A percentile compares a stretch with the other conserved stretches of the same genome.
Evolutionary conservation across 163 green algal genomes (phyloP).

Genomic region (Chlorella variabilis): DNA sequence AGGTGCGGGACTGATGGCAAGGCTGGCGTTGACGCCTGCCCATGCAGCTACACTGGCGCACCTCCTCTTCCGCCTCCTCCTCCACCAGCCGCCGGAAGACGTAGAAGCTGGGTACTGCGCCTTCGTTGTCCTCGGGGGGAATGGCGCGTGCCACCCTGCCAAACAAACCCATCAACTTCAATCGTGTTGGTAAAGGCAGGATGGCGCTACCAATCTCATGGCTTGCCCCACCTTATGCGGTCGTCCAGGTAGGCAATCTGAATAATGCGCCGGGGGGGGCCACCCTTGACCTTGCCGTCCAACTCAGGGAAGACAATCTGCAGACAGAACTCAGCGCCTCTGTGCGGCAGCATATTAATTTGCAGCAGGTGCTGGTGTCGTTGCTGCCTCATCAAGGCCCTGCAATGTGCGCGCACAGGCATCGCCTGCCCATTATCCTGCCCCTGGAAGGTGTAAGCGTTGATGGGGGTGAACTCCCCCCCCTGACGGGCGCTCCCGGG

Average conservation of each 20-base stretch:
- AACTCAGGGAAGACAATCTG: slow-evolving; percentile 37
- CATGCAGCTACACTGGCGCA: background rate
- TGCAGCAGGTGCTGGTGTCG: background rate
- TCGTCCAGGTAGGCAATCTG: slow-evolving; percentile 48
- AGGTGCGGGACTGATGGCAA: too few relatives aligned
- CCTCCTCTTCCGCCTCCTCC: slow-evolving; percentile 19
- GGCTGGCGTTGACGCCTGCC: background rate
- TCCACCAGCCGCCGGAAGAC: slow-evolving; percentile 35
- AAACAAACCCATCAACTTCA: background rate
- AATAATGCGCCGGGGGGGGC: slow-evolving; percentile 26
- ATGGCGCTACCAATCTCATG: background rate
- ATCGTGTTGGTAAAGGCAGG: too few relatives aligned
- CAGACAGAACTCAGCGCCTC: background rate
- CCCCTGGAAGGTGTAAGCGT: slow-evolving; percentile 33
- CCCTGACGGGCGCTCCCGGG: slow-evolving; percentile 31
- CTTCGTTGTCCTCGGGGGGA: slow-evolving; percentile 21
- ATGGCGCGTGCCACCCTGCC: slow-evolving; percentile 35
- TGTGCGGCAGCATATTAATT: background rate
- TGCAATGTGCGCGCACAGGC: too few relatives aligned
- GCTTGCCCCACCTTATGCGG: slow-evolving; percentile 28
- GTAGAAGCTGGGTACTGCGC: slow-evolving; percentile 20
- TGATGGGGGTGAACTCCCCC: slow-evolving; percentile 29
- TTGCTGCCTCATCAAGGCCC: too few relatives aligned
- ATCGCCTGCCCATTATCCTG: too few relatives aligned
- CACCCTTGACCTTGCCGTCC: slow-evolving; percentile 32